Evolutionary conservation across 2,329 filamentous ascomycete genomes (phyloP).

Genomic region (Teratosphaeria pseudoeucalypti): DNA sequence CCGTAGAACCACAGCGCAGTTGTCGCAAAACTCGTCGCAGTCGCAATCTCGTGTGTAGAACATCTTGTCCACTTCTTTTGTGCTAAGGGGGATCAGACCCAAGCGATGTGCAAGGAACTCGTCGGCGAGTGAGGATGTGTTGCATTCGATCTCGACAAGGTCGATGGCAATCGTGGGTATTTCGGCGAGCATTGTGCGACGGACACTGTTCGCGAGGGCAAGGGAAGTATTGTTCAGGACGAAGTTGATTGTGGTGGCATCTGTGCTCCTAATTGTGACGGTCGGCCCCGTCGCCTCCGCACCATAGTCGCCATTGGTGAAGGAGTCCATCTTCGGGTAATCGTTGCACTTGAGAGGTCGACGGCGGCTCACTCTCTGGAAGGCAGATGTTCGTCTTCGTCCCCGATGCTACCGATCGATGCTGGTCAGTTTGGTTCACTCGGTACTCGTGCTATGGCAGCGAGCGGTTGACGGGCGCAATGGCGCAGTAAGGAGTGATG

Average conservation of each 20-base stretch:
- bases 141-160: slow-evolving; percentile 81
- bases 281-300: slow-evolving; percentile 14
- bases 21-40: slow-evolving; percentile 89
- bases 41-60: slow-evolving; percentile 90
- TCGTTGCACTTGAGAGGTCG: not conserved
- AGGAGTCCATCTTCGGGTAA: slow-evolving; percentile 1
- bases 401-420: not conserved
- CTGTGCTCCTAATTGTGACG: slow-evolving; percentile 32
- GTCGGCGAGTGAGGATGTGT: slow-evolving; percentile 92
- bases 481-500: not conserved
- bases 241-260: slow-evolving; percentile 76
- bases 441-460: too few species aligned
- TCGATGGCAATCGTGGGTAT: slow-evolving; percentile 93
- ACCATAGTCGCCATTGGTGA: slow-evolving; percentile 6
- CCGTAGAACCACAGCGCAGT: slow-evolving; percentile 75
- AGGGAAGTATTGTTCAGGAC: slow-evolving; percentile 82
- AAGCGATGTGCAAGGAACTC: slow-evolving; percentile 92
- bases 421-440: not conserved
- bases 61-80: slow-evolving; percentile 70
- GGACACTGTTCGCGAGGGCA: slow-evolving; percentile 83
- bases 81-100: slow-evolving; percentile 78
- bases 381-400: not conserved
- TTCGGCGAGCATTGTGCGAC: slow-evolving; percentile 83
- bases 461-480: not conserved
- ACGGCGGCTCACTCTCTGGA: not conserved